phyloP scores from a whole-genome alignment of 345 rosid genomes.

The Psidium friedrichsthalianum region DNA sequence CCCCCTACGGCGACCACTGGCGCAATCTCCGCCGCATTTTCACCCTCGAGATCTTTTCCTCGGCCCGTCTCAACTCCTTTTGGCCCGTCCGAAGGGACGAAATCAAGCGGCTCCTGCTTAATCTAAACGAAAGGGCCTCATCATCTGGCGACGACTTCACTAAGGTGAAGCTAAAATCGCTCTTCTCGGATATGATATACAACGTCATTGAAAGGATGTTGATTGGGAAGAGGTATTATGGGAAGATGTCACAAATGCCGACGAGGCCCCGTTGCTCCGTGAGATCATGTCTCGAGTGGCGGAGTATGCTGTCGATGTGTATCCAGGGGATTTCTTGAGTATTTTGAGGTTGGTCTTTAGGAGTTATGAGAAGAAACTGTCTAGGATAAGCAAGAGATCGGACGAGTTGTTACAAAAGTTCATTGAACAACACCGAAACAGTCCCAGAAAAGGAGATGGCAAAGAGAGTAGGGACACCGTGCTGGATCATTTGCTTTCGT shows the following conservation, averaged over 20 bases:
- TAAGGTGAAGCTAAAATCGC: slow-evolving; percentile 3
- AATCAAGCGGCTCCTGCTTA: not conserved
- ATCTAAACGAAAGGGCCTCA: not conserved
- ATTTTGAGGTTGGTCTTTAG: slow-evolving; percentile 16
- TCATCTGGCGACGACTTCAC: not conserved
- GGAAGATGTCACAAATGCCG: slow-evolving; percentile 5
- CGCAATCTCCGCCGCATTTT: slow-evolving; percentile 34
- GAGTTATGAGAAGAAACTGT: not conserved
- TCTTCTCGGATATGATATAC: slow-evolving; percentile 6
- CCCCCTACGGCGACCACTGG: slow-evolving; percentile 39
- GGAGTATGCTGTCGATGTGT: slow-evolving; percentile 10
- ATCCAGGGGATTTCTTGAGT: slow-evolving; percentile 26
- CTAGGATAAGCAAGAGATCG: slow-evolving; percentile 6
- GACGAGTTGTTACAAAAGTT: slow-evolving; percentile 24
- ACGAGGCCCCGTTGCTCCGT: slow-evolving; percentile 16
- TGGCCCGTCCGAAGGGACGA: slow-evolving; percentile 18
- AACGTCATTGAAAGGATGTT: not conserved
- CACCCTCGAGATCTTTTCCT: slow-evolving; percentile 28
- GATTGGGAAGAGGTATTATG: slow-evolving; percentile 6
- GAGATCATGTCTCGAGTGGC: slow-evolving; percentile 5
- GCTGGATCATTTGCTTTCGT: slow-evolving; percentile 27
- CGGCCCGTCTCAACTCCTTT: slow-evolving; percentile 9
- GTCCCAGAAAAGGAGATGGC: not conserved
- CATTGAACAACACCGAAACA: slow-evolving; percentile 11
- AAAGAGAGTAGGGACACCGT: slow-evolving; percentile 9